Percentiles rank a stretch among this genome's conserved stretches.
These are phyloP conservation scores for Lipomyces yamanashiensis DNA, from an alignment of 805 yeast species.

Conservation along the genomic window DNA sequence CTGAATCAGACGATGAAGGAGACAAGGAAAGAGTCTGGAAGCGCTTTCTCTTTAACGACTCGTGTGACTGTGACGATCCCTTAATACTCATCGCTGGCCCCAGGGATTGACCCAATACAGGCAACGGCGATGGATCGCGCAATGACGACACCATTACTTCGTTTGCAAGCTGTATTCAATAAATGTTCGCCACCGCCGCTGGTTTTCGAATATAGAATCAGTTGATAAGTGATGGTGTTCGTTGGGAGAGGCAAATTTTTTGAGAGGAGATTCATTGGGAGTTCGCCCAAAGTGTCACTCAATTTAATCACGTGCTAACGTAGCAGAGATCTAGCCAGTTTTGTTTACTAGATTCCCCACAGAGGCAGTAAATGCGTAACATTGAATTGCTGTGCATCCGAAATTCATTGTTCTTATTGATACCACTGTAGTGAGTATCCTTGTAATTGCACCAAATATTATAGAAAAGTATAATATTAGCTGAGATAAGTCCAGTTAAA, in stretches of 20 bases:
- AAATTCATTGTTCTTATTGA: too few species aligned
- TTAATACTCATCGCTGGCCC: constrained; percentile 8
- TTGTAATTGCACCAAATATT: too few species aligned
- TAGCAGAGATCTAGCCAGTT: background rate
- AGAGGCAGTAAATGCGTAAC: too few species aligned
- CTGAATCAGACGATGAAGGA: constrained; percentile 12
- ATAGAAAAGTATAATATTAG: too few species aligned
- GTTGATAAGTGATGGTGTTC: background rate
- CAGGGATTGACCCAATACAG: background rate
- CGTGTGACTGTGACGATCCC: constrained; percentile 7
- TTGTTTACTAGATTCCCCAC: too few species aligned
- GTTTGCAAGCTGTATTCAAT: background rate
- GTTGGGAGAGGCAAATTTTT: constrained; percentile 11
- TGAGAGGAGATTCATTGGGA: constrained; percentile 2
- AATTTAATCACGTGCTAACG: background rate
- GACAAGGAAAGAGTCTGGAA: constrained; percentile 3
- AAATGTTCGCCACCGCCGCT: background rate
- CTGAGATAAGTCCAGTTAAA: background rate
- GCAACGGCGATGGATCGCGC: constrained; percentile 17
- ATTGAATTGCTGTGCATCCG: too few species aligned
- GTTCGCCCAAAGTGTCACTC: constrained; percentile 1
- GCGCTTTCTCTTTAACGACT: background rate
- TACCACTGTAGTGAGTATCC: too few species aligned
- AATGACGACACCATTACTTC: constrained; percentile 14
- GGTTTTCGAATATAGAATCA: background rate